A percentile compares a stretch with the other conserved stretches of the same genome.
These are phyloP conservation scores for Penicillium sp. DNA, from an alignment of 2,329 filamentous ascomycete genomes.

Conservation along the genomic window DNA sequence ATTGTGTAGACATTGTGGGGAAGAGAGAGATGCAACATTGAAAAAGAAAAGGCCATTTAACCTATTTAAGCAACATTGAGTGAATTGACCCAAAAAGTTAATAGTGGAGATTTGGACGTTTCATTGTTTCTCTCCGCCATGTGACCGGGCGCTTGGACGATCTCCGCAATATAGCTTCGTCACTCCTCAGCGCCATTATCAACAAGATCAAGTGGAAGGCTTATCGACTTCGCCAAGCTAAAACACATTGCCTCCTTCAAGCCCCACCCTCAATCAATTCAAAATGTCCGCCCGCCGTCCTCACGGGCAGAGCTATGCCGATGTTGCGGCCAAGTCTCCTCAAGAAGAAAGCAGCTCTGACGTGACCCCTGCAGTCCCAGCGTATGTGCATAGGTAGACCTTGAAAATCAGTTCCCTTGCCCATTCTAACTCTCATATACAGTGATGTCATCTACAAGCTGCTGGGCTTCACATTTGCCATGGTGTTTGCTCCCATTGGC, in stretches of 20 bases:
- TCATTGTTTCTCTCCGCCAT: constrained; percentile 3
- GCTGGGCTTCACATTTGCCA: constrained; percentile 84
- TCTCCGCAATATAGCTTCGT: constrained; percentile 15
- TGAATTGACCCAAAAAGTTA: background rate
- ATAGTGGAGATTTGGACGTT: background rate
- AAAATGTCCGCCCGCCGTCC: constrained; percentile 36
- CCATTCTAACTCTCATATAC: constrained; percentile 1
- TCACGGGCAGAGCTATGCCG: constrained; percentile 31
- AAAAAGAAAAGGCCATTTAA: background rate
- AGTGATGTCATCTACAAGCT: constrained; percentile 86
- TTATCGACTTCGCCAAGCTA: background rate
- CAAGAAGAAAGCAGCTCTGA: constrained; percentile 61
- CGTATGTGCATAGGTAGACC: constrained; percentile 53
- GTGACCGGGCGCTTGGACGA: constrained; percentile 11
- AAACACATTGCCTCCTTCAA: background rate
- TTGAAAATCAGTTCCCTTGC: background rate
- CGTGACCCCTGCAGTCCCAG: constrained; percentile 79
- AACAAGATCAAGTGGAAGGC: background rate
- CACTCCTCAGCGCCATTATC: background rate
- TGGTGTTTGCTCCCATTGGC: constrained; percentile 83
- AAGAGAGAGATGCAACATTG: background rate
- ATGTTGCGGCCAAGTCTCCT: constrained; percentile 30
- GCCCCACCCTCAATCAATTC: background rate
- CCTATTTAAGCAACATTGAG: background rate
- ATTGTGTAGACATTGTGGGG: background rate